Conservation (phyloP, 2,329 filamentous ascomycete genomes). For the Fonsecaea pedrosoi region DNA sequence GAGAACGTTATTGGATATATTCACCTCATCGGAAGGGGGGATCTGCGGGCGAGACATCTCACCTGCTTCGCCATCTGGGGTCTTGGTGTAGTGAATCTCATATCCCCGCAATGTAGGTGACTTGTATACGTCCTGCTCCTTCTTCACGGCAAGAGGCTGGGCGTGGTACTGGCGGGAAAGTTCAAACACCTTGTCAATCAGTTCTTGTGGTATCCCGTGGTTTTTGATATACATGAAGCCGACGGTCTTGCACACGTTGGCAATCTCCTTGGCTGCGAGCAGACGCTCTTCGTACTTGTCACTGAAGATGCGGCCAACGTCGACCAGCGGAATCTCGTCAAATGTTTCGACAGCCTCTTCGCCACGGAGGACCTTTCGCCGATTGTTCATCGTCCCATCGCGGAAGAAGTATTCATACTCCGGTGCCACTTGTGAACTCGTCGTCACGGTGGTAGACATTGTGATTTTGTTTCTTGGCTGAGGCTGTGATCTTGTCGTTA, state of each 20-base stretch:
- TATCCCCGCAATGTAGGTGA: constrained; percentile 26
- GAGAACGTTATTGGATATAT: neutral
- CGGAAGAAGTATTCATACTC: constrained; percentile 24
- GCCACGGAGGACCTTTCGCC: constrained; percentile 18
- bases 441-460: constrained; percentile 24
- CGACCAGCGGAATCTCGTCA: constrained; percentile 30
- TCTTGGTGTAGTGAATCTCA: constrained; percentile 25
- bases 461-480: neutral
- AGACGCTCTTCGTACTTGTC: constrained; percentile 19
- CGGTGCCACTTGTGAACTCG: neutral
- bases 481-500: neutral
- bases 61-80: constrained; percentile 19
- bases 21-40: neutral
- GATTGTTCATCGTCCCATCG: constrained; percentile 19
- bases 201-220: constrained; percentile 52
- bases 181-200: constrained; percentile 46
- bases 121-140: constrained; percentile 28
- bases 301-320: constrained; percentile 29
- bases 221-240: constrained; percentile 63
- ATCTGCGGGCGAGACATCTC: neutral
- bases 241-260: constrained; percentile 53
- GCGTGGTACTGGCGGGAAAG: constrained; percentile 34
- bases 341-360: constrained; percentile 21
- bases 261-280: constrained; percentile 46
- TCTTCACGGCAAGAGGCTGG: constrained; percentile 32